These are phyloP conservation scores for Acorus gramineus DNA, from an alignment of 106 monocot genomes.

Conservation along the genomic window DNA sequence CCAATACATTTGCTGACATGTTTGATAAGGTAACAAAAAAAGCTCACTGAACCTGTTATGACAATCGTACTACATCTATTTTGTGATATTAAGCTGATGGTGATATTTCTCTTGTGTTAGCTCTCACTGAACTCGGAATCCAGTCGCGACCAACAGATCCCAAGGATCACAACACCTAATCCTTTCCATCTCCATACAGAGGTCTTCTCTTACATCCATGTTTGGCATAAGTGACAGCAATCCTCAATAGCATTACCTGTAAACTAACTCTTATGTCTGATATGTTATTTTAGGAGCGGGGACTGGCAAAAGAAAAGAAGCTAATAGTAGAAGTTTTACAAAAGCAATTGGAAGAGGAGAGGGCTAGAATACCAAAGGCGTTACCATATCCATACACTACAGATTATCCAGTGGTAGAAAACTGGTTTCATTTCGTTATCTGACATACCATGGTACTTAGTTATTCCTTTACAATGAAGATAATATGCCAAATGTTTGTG, in stretches of 20 bases:
- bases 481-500: not conserved
- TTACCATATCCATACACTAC: constrained; percentile 86
- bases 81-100: too few relatives aligned
- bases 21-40: constrained; percentile 82
- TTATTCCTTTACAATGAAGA: not conserved
- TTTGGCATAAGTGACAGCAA: not conserved
- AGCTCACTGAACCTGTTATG: not conserved
- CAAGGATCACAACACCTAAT: constrained; percentile 66
- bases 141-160: constrained; percentile 22
- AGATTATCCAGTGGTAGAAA: constrained; percentile 82
- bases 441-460: not conserved
- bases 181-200: constrained; percentile 97
- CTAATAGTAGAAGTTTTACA: constrained; percentile 32
- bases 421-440: not conserved
- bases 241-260: too few relatives aligned
- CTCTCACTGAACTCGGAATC: constrained; percentile 71
- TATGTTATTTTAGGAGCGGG: constrained; percentile 54
- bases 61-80: too few relatives aligned
- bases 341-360: constrained; percentile 72
- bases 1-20: constrained; percentile 31
- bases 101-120: constrained; percentile 26
- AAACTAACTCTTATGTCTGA: too few relatives aligned
- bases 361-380: constrained; percentile 55
- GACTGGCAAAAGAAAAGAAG: constrained; percentile 63
- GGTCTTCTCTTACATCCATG: constrained; percentile 14